Evolutionary conservation across 257 asterid genomes (phyloP).

Genomic region (Cordia subcordata): DNA sequence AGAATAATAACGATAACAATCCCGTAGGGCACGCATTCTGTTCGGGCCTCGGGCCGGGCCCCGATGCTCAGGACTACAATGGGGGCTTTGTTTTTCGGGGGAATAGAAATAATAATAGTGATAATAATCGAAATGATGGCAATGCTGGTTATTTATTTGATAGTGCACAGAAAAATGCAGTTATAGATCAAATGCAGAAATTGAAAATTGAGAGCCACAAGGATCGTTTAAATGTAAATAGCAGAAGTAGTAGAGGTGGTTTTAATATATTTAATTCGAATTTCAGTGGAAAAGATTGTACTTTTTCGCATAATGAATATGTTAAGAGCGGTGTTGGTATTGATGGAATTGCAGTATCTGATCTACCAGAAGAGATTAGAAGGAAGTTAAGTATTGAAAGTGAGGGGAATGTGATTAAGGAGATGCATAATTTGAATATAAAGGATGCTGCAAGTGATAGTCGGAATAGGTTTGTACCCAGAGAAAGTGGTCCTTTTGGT

Average conservation of each 20-base stretch:
- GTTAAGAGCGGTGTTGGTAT: conserved; percentile 11
- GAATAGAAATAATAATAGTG: conserved; percentile 9
- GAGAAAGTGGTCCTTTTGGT: conserved; percentile 11
- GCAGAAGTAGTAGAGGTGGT: conserved; percentile 9
- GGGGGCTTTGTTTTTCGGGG: conserved; percentile 16
- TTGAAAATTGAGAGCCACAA: conserved; percentile 42
- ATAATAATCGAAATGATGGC: conserved; percentile 24
- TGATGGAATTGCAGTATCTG: conserved; percentile 35
- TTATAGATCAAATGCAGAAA: conserved; percentile 44
- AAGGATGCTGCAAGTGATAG: conserved; percentile 24
- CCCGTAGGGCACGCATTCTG: conserved; percentile 32
- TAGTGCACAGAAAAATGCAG: conserved; percentile 32
- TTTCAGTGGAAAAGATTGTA: conserved; percentile 22
- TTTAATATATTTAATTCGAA: conserved; percentile 13
- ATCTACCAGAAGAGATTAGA: conserved; percentile 50
- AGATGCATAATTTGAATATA: conserved; percentile 62
- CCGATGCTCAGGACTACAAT: conserved; percentile 21
- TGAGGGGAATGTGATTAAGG: conserved; percentile 26
- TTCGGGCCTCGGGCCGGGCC: conserved; percentile 17
- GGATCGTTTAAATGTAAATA: conserved; percentile 19
- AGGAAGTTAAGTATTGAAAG: conserved; percentile 47
- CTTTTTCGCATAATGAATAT: no score
- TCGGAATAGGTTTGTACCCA: conserved; percentile 16
- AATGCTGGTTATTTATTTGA: conserved; percentile 8
- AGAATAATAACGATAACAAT: conserved; percentile 17